Percentiles rank a stretch among this genome's conserved stretches.
Evolutionary conservation across 2,329 filamentous ascomycete species (phyloP).

Genomic region (Phyllosticta paracitricarpa): DNA sequence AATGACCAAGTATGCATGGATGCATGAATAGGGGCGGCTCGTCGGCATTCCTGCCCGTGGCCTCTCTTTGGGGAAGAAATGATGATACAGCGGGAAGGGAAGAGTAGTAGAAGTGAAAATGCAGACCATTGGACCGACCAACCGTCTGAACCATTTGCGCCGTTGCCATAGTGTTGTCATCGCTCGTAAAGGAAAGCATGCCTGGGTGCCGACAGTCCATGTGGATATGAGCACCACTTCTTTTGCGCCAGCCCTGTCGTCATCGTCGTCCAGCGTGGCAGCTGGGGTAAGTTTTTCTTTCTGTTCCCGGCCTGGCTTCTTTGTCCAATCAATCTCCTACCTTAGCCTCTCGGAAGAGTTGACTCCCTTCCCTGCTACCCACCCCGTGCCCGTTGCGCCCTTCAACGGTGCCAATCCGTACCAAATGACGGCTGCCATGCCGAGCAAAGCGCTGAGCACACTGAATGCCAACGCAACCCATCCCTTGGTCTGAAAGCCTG

Average conservation of each 20-base stretch:
- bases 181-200: not conserved
- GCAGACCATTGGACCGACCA: not conserved
- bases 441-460: conserved; percentile 56
- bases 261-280: not conserved
- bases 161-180: not conserved
- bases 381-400: not conserved
- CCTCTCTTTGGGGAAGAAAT: not conserved
- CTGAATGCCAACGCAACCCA: conserved; percentile 69
- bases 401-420: conserved; percentile 44
- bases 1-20: not conserved
- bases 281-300: not conserved
- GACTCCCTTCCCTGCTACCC: not conserved
- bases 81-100: not conserved
- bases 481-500: conserved; percentile 60
- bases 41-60: not conserved
- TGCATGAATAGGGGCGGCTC: not conserved
- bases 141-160: not conserved
- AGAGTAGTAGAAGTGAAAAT: not conserved
- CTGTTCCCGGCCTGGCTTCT: not conserved
- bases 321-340: not conserved
- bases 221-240: not conserved
- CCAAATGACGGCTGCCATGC: conserved; percentile 56
- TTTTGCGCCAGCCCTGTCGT: not conserved
- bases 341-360: not conserved
- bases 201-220: not conserved